These are phyloP conservation scores for Cercophora sp. DNA, from an alignment of 495 filamentous ascomycete species.

Conservation along the genomic window DNA sequence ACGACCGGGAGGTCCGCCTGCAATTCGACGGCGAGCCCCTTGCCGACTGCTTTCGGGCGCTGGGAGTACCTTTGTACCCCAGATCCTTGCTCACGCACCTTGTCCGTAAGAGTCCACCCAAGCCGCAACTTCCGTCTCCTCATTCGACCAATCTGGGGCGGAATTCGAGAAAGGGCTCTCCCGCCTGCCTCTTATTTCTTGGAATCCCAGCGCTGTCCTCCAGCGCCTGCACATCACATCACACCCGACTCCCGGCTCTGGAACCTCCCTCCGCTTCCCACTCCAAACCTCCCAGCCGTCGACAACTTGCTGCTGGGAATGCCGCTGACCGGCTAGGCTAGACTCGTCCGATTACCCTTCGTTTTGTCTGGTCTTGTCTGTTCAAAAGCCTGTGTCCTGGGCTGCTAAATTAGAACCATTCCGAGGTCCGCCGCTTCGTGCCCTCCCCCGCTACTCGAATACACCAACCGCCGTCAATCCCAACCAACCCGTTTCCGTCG, in stretches of 20 bases:
- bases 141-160: slow-evolving; percentile 17
- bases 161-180: slow-evolving; percentile 11
- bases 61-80: slow-evolving; percentile 9
- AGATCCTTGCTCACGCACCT: background rate
- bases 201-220: slow-evolving; percentile 17
- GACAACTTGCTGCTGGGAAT: background rate
- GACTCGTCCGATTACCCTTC: background rate
- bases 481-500: too few relatives aligned
- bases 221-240: slow-evolving; percentile 11
- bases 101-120: background rate
- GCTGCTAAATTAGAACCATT: too few relatives aligned
- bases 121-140: slow-evolving; percentile 13
- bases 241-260: slow-evolving; percentile 4
- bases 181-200: slow-evolving; percentile 24
- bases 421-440: too few relatives aligned
- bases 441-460: too few relatives aligned
- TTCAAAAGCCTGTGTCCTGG: too few relatives aligned
- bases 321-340: background rate
- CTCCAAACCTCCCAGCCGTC: background rate
- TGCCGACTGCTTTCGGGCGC: background rate
- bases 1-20: too few relatives aligned
- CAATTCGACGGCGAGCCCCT: background rate
- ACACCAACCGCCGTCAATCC: too few relatives aligned
- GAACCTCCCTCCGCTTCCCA: slow-evolving; percentile 4
- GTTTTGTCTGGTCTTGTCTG: too few relatives aligned